Conservation (phyloP, 2,329 filamentous ascomycete species). For the Geosmithia morbida region DNA sequence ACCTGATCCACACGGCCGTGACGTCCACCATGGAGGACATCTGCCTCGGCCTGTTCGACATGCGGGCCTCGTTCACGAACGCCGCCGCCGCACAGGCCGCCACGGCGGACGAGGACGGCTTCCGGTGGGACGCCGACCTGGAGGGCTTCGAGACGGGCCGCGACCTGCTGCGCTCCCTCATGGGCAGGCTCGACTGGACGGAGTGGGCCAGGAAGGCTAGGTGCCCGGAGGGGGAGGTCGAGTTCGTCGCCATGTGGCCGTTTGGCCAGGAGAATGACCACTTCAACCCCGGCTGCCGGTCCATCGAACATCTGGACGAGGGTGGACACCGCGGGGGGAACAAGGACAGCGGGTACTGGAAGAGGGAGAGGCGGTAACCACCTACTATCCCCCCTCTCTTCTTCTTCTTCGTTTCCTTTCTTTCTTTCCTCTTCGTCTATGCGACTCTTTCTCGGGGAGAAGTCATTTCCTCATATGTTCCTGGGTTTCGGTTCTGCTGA, state of each 20-base stretch:
- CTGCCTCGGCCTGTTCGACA: slow-evolving; percentile 16
- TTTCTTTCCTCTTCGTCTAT: no score
- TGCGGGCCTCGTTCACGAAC: background rate
- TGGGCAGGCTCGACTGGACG: slow-evolving; percentile 40
- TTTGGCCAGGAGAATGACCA: slow-evolving; percentile 39
- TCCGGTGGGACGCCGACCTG: background rate
- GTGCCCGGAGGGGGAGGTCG: slow-evolving; percentile 39
- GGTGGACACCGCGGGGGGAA: no score
- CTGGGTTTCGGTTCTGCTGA: no score
- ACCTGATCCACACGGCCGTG: slow-evolving; percentile 28
- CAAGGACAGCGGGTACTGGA: background rate
- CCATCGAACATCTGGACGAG: slow-evolving; percentile 9
- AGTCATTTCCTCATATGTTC: no score
- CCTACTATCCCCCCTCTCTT: background rate
- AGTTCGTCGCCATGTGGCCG: slow-evolving; percentile 52
- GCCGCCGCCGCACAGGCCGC: no score
- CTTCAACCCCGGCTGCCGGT: slow-evolving; percentile 17
- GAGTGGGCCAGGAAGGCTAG: slow-evolving; percentile 41
- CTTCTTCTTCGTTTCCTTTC: background rate
- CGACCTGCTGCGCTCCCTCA: slow-evolving; percentile 13
- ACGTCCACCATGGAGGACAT: slow-evolving; percentile 20
- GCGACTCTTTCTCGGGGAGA: no score
- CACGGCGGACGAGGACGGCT: background rate
- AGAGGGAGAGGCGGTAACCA: background rate
- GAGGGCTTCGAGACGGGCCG: background rate